A percentile compares a stretch with the other conserved stretches of the same genome.
Conservation (phyloP, 495 filamentous ascomycete genomes). For the Lindgomyces ingoldianus region DNA sequence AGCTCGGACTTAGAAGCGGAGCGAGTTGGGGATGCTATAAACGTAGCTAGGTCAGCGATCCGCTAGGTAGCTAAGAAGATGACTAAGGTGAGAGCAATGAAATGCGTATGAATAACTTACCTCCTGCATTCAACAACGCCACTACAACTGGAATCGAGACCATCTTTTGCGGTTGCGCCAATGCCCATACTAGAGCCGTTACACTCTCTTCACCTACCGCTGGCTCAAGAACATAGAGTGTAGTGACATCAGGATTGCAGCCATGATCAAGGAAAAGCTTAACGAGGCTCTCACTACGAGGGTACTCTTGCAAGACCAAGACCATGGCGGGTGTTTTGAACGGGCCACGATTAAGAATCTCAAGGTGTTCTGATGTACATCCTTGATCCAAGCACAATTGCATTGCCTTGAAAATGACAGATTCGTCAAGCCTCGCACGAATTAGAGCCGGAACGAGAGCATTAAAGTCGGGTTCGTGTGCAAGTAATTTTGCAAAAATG, state of each 20-base stretch:
- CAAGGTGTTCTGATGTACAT: constrained; percentile 10
- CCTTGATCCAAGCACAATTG: constrained; percentile 17
- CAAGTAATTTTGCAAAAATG: constrained; percentile 22
- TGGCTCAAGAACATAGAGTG: background rate
- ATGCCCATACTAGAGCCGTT: constrained; percentile 27
- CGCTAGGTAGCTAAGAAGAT: no score
- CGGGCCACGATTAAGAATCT: background rate
- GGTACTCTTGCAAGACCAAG: constrained; percentile 24
- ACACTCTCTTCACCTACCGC: constrained; percentile 19
- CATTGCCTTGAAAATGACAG: background rate
- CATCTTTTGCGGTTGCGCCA: constrained; percentile 30
- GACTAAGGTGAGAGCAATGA: no score
- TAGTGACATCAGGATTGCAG: constrained; percentile 22
- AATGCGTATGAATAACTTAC: no score
- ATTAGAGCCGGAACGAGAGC: constrained; percentile 18
- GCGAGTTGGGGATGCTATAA: constrained; percentile 20
- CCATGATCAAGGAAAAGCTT: constrained; percentile 12
- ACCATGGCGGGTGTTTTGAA: constrained; percentile 9
- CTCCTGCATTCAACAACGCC: constrained; percentile 21
- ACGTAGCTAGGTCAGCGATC: no score
- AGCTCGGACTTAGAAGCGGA: constrained; percentile 13
- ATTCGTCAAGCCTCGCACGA: constrained; percentile 1
- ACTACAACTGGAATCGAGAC: constrained; percentile 24
- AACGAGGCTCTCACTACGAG: background rate
- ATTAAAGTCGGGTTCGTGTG: constrained; percentile 8